phyloP scores from a whole-genome alignment of 257 asterid species.

The Fraxinus pennsylvanica region DNA sequence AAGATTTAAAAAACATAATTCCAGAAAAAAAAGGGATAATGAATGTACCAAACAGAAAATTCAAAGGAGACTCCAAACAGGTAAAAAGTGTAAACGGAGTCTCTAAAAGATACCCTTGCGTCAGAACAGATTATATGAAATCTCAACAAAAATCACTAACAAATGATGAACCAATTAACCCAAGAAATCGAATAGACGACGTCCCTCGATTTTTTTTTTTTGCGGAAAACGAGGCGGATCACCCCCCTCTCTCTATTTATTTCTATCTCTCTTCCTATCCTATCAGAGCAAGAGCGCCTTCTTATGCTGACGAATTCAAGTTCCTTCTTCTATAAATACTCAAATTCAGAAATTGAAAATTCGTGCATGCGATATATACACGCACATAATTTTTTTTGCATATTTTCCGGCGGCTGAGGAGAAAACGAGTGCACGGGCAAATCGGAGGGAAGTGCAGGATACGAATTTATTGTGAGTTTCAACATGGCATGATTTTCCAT shows the following conservation, averaged over 20 bases:
- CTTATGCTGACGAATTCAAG: constrained; percentile 26
- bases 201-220: background rate
- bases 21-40: background rate
- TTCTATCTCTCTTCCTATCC: background rate
- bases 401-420: constrained; percentile 3
- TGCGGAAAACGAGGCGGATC: background rate
- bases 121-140: background rate
- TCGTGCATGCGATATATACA: background rate
- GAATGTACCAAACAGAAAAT: constrained; percentile 38
- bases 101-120: constrained; percentile 24
- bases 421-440: background rate
- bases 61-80: constrained; percentile 24
- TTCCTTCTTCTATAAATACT: constrained; percentile 13
- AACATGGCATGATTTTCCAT: background rate
- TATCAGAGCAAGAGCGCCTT: background rate
- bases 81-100: constrained; percentile 21
- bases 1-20: constrained; percentile 6
- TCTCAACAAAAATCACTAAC: background rate
- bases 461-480: background rate
- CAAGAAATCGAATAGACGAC: background rate
- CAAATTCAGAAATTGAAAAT: background rate
- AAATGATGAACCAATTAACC: background rate
- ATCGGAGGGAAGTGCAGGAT: background rate
- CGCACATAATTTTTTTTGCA: background rate
- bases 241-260: background rate